Percentiles rank a stretch among this genome's conserved stretches.
Evolutionary conservation across 2,329 filamentous ascomycete species (phyloP).

Genomic region (Colletotrichum tropicicola): DNA sequence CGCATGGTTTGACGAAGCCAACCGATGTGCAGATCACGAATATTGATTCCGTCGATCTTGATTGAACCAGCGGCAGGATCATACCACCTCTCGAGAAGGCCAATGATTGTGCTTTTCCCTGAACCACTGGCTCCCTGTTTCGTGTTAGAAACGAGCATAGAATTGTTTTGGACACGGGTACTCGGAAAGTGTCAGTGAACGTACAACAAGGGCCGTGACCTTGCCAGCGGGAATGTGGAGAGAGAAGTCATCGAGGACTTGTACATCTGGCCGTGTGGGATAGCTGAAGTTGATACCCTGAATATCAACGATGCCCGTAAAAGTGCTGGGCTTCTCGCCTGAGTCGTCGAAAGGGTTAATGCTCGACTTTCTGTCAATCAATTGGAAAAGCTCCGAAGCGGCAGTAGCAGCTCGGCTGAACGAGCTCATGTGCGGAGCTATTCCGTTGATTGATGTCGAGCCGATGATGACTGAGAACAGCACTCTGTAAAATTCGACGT

Average conservation of each 20-base stretch:
- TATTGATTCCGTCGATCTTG: constrained; percentile 36
- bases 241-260: constrained; percentile 69
- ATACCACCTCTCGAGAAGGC: constrained; percentile 74
- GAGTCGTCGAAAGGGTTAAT: constrained; percentile 33
- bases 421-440: constrained; percentile 33
- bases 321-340: constrained; percentile 27
- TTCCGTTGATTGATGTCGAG: constrained; percentile 29
- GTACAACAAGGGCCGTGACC: constrained; percentile 69
- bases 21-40: constrained; percentile 36
- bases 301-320: constrained; percentile 67
- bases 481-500: constrained; percentile 33
- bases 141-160: constrained; percentile 37
- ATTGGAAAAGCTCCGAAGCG: constrained; percentile 34
- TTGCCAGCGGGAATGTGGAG: constrained; percentile 70
- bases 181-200: constrained; percentile 61
- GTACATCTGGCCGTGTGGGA: constrained; percentile 71
- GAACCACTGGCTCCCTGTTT: constrained; percentile 64
- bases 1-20: constrained; percentile 42
- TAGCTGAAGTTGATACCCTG: constrained; percentile 73
- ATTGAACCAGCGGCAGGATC: constrained; percentile 34
- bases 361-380: constrained; percentile 36
- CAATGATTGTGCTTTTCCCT: constrained; percentile 76
- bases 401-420: constrained; percentile 35
- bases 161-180: constrained; percentile 38
- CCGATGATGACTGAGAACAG: constrained; percentile 37